These are phyloP conservation scores for Diaporthe ampelina DNA, from an alignment of 2,329 filamentous ascomycete genomes.

Conservation along the genomic window DNA sequence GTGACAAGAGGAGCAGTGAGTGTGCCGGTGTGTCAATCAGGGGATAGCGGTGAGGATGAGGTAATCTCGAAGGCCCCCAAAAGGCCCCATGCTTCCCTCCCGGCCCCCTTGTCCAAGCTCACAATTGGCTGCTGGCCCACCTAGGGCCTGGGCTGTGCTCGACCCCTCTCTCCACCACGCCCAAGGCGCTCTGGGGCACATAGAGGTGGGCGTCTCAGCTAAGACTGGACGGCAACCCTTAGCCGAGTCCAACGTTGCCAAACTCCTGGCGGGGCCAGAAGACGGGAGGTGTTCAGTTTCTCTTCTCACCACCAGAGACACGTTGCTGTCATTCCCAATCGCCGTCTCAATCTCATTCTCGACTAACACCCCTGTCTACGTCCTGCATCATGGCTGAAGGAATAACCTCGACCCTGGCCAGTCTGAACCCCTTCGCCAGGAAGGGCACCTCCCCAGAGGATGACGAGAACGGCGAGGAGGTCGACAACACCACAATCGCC, in stretches of 20 bases:
- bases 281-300: background rate
- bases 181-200: background rate
- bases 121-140: constrained; percentile 24
- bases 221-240: constrained; percentile 10
- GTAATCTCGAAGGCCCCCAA: constrained; percentile 9
- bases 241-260: constrained; percentile 1
- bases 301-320: background rate
- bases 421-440: constrained; percentile 56
- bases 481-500: constrained; percentile 65
- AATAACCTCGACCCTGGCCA: constrained; percentile 47
- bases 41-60: constrained; percentile 20
- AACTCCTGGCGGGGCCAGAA: background rate
- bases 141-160: constrained; percentile 24
- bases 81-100: background rate
- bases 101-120: background rate
- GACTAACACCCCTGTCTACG: too few species aligned
- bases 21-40: background rate
- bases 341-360: background rate
- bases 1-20: background rate
- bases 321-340: background rate
- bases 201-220: background rate
- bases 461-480: constrained; percentile 63
- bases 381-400: constrained; percentile 29
- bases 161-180: constrained; percentile 24
- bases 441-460: constrained; percentile 55